Percentiles rank a stretch among this genome's conserved stretches.
Evolutionary conservation across 177 flowering plant genomes (phyloP).

Genomic region (Vitis hybrid): DNA sequence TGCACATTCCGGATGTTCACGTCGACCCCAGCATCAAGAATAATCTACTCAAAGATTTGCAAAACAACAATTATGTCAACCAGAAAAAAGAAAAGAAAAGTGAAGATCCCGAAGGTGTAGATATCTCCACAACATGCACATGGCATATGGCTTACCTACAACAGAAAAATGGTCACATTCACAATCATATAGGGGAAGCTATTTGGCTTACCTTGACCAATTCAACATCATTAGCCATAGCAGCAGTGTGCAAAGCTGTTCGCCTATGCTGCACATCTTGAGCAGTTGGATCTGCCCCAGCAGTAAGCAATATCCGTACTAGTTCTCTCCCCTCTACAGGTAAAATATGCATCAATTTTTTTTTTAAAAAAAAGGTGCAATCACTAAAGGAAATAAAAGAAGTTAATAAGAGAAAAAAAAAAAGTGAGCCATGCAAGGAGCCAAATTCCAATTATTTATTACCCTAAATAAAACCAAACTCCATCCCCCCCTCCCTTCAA

Average conservation of each 20-base stretch:
- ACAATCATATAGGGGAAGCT: background rate
- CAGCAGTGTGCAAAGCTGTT: constrained; percentile 91
- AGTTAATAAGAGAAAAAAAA: background rate
- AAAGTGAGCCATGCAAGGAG: too few species aligned
- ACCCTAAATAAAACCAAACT: background rate
- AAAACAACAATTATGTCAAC: background rate
- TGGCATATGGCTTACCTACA: background rate
- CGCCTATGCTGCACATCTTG: constrained; percentile 80
- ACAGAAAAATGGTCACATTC: background rate
- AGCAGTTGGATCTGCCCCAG: constrained; percentile 91
- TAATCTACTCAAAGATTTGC: constrained; percentile 46
- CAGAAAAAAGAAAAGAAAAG: background rate
- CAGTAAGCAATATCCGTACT: constrained; percentile 76
- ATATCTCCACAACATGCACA: background rate
- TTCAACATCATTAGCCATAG: constrained; percentile 90
- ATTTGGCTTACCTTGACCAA: constrained; percentile 67
- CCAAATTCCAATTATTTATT: background rate
- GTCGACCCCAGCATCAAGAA: constrained; percentile 93
- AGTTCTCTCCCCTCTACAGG: constrained; percentile 82
- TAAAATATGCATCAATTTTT: constrained; percentile 1
- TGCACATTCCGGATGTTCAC: constrained; percentile 81
- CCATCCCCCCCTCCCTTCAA: too few species aligned
- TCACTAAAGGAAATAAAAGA: constrained; percentile 8
- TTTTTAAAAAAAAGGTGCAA: background rate
- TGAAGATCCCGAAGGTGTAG: background rate